These are phyloP conservation scores for Gossypium herbaceum DNA, from an alignment of 345 rosid species.

Conservation along the genomic window DNA sequence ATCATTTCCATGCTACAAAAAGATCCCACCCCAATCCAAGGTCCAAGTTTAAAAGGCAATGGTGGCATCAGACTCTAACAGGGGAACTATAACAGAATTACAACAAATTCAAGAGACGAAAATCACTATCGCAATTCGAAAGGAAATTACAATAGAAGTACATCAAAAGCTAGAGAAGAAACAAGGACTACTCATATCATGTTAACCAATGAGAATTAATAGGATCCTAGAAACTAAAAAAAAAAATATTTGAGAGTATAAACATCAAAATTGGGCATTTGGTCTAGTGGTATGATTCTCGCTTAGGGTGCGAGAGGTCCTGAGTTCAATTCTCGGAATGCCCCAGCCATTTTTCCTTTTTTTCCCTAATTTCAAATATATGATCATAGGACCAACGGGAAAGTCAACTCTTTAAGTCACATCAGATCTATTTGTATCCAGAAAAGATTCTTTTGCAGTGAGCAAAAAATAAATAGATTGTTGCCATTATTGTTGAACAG, in stretches of 20 bases:
- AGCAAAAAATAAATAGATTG: not conserved
- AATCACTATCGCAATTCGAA: not conserved
- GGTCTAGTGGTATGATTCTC: conserved; percentile 91
- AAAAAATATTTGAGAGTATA: not conserved
- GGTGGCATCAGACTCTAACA: not conserved
- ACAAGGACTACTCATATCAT: not conserved
- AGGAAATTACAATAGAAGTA: not conserved
- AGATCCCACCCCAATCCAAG: not conserved
- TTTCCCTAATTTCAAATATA: not conserved
- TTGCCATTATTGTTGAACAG: not conserved
- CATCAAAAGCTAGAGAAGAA: conserved; percentile 1
- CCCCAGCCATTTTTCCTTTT: not conserved
- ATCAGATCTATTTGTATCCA: not conserved
- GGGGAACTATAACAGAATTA: not conserved
- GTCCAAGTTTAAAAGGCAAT: not conserved
- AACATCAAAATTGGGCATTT: not conserved
- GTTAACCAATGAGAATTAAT: not conserved
- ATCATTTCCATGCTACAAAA: not conserved
- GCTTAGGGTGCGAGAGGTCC: conserved; percentile 33
- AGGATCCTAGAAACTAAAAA: too few species aligned
- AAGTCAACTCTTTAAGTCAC: too few species aligned
- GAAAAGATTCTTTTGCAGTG: not conserved
- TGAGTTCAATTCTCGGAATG: not conserved
- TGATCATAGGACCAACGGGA: too few species aligned
- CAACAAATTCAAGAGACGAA: not conserved